Conservation (phyloP, 2,329 filamentous ascomycete species). For the Xylariaceae sp. region DNA sequence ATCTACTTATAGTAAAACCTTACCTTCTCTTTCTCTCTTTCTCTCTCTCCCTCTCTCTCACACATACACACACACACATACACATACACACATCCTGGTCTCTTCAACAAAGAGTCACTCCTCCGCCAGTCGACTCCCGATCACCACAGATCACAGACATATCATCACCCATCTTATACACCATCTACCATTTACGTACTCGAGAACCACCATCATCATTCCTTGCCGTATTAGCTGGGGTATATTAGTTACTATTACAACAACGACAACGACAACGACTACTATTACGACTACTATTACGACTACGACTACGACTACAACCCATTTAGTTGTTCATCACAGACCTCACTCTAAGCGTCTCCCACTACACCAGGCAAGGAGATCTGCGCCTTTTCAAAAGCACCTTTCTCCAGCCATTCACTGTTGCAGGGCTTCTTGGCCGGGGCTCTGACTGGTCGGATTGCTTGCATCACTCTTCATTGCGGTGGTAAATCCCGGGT, state of each 20-base stretch:
- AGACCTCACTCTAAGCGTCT: background rate
- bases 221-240: slow-evolving; percentile 20
- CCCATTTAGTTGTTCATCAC: slow-evolving; percentile 33
- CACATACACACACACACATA: too few relatives aligned
- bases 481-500: slow-evolving; percentile 24
- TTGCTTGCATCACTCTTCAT: slow-evolving; percentile 34
- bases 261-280: too few relatives aligned
- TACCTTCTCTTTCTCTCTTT: background rate
- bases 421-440: slow-evolving; percentile 30
- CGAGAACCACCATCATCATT: slow-evolving; percentile 5
- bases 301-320: background rate
- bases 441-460: slow-evolving; percentile 37
- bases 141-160: background rate
- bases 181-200: background rate
- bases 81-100: too few relatives aligned
- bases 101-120: background rate
- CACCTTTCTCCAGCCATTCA: slow-evolving; percentile 34
- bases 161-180: background rate
- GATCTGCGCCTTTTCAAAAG: slow-evolving; percentile 31
- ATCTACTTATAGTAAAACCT: too few relatives aligned
- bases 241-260: background rate
- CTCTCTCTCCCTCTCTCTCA: too few relatives aligned
- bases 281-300: too few relatives aligned
- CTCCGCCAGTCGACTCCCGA: background rate
- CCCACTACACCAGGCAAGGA: slow-evolving; percentile 11